Conservation (phyloP, 1,284 basidiomycete species). For the Marasmius oreades region DNA sequence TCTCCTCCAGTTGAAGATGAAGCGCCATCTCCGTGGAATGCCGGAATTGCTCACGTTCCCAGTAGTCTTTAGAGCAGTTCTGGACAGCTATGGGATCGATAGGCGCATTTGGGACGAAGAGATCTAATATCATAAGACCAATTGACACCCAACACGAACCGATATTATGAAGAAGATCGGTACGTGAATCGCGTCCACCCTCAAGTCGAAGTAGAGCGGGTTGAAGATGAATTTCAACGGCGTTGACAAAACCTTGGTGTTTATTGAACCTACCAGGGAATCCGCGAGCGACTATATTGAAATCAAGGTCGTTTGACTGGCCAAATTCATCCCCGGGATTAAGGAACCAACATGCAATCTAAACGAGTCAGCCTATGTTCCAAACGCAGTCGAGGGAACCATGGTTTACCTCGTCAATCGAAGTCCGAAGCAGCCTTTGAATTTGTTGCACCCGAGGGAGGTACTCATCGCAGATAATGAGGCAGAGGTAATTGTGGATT, state of each 20-base stretch:
- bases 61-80: conserved; percentile 49
- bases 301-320: neutral
- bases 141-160: conserved; percentile 69
- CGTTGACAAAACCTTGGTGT: conserved; percentile 7
- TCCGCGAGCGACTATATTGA: neutral
- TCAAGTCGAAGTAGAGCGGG: conserved; percentile 10
- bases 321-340: neutral
- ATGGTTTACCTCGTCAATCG: conserved; percentile 34
- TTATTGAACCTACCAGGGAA: conserved; percentile 4
- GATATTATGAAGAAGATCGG: conserved; percentile 21
- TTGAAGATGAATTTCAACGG: conserved; percentile 7
- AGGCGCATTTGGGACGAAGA: conserved; percentile 86
- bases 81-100: conserved; percentile 83
- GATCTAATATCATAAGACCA: conserved; percentile 54
- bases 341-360: conserved; percentile 42
- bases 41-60: conserved; percentile 42
- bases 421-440: conserved; percentile 33
- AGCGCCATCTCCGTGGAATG: conserved; percentile 58
- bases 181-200: conserved; percentile 10
- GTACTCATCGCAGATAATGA: conserved; percentile 32
- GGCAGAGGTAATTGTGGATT: conserved; percentile 31
- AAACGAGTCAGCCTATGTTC: neutral
- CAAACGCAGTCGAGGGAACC: neutral
- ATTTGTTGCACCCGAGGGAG: conserved; percentile 39
- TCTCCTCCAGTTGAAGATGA: conserved; percentile 58